These are phyloP conservation scores for Apostasia ramifera DNA, from an alignment of 106 monocot genomes.

Conservation along the genomic window DNA sequence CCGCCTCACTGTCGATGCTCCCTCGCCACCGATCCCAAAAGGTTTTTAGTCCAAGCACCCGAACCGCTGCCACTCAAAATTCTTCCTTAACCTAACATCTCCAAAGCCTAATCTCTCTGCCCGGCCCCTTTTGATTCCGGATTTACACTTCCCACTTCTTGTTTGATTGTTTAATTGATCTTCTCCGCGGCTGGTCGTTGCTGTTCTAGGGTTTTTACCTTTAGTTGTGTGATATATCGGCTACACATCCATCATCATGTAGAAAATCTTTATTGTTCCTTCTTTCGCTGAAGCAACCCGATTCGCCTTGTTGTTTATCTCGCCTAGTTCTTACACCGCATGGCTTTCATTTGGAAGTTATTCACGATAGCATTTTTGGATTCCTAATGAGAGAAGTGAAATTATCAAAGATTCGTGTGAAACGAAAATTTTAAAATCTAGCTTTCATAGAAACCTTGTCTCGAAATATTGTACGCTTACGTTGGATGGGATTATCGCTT, in stretches of 20 bases:
- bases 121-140: background rate
- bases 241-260: background rate
- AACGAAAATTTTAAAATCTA: too few species aligned
- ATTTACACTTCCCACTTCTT: background rate
- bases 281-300: background rate
- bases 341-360: too few species aligned
- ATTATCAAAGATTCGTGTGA: too few species aligned
- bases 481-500: too few species aligned
- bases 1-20: conserved; percentile 1
- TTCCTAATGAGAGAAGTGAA: too few species aligned
- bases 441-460: too few species aligned
- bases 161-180: background rate
- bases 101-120: background rate
- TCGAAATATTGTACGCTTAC: too few species aligned
- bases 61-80: background rate
- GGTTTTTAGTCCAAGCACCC: background rate
- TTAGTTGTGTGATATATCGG: background rate
- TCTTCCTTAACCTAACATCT: background rate
- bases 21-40: conserved; percentile 5
- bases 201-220: background rate
- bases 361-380: too few species aligned
- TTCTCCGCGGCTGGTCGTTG: background rate
- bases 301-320: background rate
- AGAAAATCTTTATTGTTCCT: background rate
- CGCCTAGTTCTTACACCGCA: too few species aligned